These are phyloP conservation scores for Porcisia deanei DNA, from an alignment of 208 protist species.

Conservation along the genomic window DNA sequence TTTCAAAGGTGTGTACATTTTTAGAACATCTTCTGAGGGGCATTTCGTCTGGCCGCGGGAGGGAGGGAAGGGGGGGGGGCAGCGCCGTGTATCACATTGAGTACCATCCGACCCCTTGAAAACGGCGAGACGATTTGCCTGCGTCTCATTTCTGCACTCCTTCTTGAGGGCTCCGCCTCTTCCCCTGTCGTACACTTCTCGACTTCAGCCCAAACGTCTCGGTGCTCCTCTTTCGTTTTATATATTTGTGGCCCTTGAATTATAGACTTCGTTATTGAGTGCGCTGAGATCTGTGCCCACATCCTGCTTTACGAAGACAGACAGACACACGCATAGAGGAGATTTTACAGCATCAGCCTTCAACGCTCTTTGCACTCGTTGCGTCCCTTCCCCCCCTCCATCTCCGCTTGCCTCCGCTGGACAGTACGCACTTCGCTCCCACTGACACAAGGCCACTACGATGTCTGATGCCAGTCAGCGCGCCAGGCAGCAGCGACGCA, in stretches of 20 bases:
- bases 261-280: background rate
- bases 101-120: background rate
- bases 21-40: no score
- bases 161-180: background rate
- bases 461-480: constrained; percentile 23
- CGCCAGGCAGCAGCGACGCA: constrained; percentile 45
- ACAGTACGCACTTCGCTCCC: background rate
- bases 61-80: no score
- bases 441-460: background rate
- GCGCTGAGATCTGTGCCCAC: background rate
- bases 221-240: background rate
- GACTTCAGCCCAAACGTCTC: background rate
- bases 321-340: constrained; percentile 8
- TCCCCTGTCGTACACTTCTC: background rate
- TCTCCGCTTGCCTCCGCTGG: background rate
- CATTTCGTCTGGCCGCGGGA: no score
- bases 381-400: background rate
- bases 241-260: background rate
- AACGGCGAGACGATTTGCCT: background rate
- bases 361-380: background rate
- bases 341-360: background rate
- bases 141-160: background rate
- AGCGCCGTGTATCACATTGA: background rate
- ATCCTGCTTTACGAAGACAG: background rate
- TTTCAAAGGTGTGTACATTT: no score